Conservation (phyloP, 192 early-diverging fungal species). For the Mortierella claussenii region DNA sequence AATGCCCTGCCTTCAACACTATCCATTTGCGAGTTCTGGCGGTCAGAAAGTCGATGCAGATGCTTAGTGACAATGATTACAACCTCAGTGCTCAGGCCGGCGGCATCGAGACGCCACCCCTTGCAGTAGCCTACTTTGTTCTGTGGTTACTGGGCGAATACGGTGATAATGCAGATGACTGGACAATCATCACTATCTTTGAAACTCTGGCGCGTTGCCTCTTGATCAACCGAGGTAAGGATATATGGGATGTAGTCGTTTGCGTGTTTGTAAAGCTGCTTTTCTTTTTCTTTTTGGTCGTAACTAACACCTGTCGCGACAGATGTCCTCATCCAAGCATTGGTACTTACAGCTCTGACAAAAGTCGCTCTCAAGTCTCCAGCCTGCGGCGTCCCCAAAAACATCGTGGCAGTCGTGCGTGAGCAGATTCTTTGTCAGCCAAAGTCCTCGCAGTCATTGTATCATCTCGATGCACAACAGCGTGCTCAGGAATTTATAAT, state of each 20-base stretch:
- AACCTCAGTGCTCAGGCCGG: background rate
- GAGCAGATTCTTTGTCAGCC: background rate
- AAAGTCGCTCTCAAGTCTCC: slow-evolving; percentile 16
- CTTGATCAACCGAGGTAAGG: slow-evolving; percentile 30
- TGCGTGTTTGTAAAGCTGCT: background rate
- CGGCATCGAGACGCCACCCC: background rate
- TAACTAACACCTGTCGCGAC: background rate
- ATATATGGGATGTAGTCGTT: background rate
- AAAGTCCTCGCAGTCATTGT: background rate
- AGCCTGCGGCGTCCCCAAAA: slow-evolving; percentile 11
- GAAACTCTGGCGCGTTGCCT: slow-evolving; percentile 26
- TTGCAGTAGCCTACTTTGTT: slow-evolving; percentile 17
- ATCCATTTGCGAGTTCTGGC: slow-evolving; percentile 25
- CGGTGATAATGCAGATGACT: slow-evolving; percentile 16
- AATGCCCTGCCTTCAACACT: slow-evolving; percentile 21
- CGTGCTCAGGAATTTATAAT: slow-evolving; percentile 44
- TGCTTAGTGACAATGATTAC: slow-evolving; percentile 11
- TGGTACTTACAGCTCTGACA: slow-evolving; percentile 25
- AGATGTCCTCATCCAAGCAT: slow-evolving; percentile 23
- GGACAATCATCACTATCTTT: slow-evolving; percentile 2
- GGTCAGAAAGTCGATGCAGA: slow-evolving; percentile 16
- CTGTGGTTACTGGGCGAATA: slow-evolving; percentile 42
- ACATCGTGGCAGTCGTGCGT: slow-evolving; percentile 9
- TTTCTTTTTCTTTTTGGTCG: slow-evolving; percentile 1
- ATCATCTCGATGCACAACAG: slow-evolving; percentile 17